Conservation (phyloP, 805 yeast species). For the Wickerhamiella spandovensis region DNA sequence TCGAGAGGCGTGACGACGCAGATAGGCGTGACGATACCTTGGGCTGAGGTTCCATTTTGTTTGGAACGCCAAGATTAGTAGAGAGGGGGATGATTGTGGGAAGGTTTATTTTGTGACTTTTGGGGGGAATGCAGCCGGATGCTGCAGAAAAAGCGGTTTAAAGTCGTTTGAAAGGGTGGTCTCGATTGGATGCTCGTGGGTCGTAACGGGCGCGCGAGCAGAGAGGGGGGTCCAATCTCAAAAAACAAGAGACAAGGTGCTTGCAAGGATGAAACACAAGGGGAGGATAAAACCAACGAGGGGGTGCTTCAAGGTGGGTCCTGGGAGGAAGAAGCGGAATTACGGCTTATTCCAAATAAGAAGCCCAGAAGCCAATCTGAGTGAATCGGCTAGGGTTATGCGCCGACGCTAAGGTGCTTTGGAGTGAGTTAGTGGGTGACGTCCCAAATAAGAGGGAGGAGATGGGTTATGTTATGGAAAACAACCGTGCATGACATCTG, state of each 20-base stretch:
- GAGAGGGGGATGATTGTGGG: background rate
- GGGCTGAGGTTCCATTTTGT: constrained; percentile 1
- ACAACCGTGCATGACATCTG: background rate
- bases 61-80: background rate
- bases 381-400: background rate
- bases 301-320: no score
- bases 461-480: background rate
- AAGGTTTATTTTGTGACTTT: no score
- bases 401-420: background rate
- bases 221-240: background rate
- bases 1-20: constrained; percentile 11
- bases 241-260: background rate
- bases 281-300: background rate
- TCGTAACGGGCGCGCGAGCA: no score
- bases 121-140: no score
- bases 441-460: background rate
- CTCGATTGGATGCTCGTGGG: no score
- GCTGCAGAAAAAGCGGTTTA: no score
- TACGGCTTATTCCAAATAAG: background rate
- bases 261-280: background rate
- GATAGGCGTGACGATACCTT: background rate
- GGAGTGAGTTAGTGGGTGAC: background rate
- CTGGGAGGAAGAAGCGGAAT: background rate
- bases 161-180: no score
- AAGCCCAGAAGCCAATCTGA: background rate